Base-by-base conservation (phyloP, 257 asterid species). In the Agastache rugosa region DNA sequence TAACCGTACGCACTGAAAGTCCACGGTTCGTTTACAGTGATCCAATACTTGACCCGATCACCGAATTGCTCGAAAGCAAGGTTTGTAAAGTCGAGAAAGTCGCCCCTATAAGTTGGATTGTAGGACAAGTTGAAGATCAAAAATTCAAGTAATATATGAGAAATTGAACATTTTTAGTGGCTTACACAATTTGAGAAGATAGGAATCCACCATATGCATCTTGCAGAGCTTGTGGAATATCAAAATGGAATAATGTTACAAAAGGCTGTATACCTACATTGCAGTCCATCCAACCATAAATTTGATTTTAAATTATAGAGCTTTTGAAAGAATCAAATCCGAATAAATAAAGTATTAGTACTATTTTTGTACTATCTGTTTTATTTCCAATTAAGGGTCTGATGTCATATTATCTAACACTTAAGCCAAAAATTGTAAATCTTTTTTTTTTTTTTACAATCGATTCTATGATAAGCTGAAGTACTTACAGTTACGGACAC, bases 191-290 rank as follows among this genome's bases (percentile, higher is more conserved):
- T 72, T 70, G 81, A 22, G 82, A n/a, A 77, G 81, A 77, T 72
- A 87, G 77, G 63, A 83, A 87, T 37, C 93, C 93, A 16, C 87
- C 90, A 69, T 88, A 88, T 47, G 86, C 83, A 69, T 82, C 90
- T 79, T 85, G 77, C 63, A 88, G 34, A 71, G 87, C 83, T 82
- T 84, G 89, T 50, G 93, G 93, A 15, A 79, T 20, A 69, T 88
- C 82, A 7, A 85, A 74, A 69, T 88, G 93, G 73, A 85, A 69
- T 29, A 88, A 67, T 2, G 93, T 85, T 42, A 85, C 89, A 39
- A 77, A 83, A 68, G 89, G 89, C 67, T 85, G 76, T 23, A 88
- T 80, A 63, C 86, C 93, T 87, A 11, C 31, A 63, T 8, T 63
- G 23, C 23, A 41, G 6, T 56, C 29, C 42, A 59, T 6, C 37